A percentile compares a stretch with the other conserved stretches of the same genome.
phyloP scores from a whole-genome alignment of 192 early-diverging fungal species.

The Backusella tarrabulga region DNA sequence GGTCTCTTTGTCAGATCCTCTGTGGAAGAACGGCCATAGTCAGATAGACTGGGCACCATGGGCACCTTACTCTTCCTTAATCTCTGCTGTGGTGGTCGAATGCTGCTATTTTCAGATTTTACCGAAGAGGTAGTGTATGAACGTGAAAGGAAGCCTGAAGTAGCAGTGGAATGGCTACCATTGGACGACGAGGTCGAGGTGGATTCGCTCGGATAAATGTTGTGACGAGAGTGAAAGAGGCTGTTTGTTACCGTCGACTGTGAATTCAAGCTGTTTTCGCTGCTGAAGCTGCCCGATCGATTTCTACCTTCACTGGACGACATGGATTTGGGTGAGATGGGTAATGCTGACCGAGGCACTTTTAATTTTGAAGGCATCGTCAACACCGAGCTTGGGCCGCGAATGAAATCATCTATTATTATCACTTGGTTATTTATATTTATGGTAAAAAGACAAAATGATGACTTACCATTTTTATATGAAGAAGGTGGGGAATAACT shows the following conservation, averaged over 20 bases:
- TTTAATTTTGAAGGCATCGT: background rate
- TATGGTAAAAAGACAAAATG: background rate
- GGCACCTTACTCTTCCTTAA: background rate
- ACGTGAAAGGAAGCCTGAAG: background rate
- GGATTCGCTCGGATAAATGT: slow-evolving; percentile 9
- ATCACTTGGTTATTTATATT: background rate
- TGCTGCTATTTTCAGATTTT: background rate
- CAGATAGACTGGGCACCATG: background rate
- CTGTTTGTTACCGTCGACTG: slow-evolving; percentile 9
- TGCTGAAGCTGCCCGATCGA: slow-evolving; percentile 17
- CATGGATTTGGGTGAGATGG: background rate
- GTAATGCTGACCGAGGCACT: background rate
- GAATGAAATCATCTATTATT: background rate
- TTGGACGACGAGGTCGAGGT: background rate
- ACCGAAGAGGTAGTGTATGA: background rate
- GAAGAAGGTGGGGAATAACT: background rate
- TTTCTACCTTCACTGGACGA: background rate
- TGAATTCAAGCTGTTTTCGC: slow-evolving; percentile 18
- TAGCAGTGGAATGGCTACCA: background rate
- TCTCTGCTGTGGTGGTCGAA: background rate
- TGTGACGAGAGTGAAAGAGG: background rate
- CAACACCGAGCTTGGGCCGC: background rate
- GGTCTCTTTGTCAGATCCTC: background rate
- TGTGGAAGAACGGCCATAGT: background rate
- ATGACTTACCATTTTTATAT: background rate